Conservation (phyloP, 1,284 basidiomycete genomes). For the Ceratobasidium sp. region DNA sequence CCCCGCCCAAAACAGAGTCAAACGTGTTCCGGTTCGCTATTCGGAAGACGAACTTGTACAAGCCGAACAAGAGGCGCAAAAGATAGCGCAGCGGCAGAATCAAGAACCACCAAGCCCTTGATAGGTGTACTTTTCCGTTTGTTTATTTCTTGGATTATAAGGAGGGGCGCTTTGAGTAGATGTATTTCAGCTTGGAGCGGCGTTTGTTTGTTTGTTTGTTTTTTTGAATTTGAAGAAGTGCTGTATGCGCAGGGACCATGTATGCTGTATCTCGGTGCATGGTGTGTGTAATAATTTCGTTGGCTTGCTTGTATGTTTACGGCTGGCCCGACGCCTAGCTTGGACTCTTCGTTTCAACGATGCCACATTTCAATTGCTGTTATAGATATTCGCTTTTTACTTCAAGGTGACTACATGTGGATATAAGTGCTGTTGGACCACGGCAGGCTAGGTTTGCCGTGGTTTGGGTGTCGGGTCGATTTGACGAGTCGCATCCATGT, state of each 20-base stretch:
- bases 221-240: conserved; percentile 17
- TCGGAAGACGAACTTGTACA: conserved; percentile 29
- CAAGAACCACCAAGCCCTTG: neutral
- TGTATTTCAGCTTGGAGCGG: neutral
- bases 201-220: conserved; percentile 10
- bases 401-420: conserved; percentile 19
- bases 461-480: conserved; percentile 66
- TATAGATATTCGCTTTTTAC: conserved; percentile 25
- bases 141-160: conserved; percentile 39
- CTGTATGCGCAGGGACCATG: neutral
- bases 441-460: neutral
- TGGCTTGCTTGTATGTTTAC: conserved; percentile 34
- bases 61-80: conserved; percentile 29
- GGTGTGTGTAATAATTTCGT: conserved; percentile 14
- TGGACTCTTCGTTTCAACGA: conserved; percentile 8
- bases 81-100: neutral
- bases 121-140: neutral
- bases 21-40: conserved; percentile 39
- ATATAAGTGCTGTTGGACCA: neutral
- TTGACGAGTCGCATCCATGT: conserved; percentile 86
- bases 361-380: conserved; percentile 3
- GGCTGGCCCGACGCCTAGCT: conserved; percentile 29
- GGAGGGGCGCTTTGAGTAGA: neutral
- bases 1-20: conserved; percentile 20
- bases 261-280: neutral